Percentiles rank a stretch among this genome's conserved stretches.
These are phyloP conservation scores for Sarocladium kiliense DNA, from an alignment of 2,329 filamentous ascomycete genomes.

Conservation along the genomic window DNA sequence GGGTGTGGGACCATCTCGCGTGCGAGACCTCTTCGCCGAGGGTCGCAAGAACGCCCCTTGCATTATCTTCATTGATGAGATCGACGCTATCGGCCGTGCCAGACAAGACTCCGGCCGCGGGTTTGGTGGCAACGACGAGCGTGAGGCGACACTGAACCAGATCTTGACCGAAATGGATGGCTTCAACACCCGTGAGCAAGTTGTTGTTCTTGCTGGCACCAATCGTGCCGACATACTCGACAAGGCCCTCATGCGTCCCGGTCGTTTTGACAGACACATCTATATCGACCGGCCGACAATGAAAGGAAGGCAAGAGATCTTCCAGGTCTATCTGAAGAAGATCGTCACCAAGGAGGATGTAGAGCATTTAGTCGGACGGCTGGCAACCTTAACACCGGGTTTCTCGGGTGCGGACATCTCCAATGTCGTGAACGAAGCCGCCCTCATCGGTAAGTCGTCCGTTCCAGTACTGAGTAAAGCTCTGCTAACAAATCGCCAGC, in stretches of 20 bases:
- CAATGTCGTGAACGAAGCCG: slow-evolving; percentile 97
- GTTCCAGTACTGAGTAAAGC: not conserved
- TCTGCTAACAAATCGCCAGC: slow-evolving; percentile 44
- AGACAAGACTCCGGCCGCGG: slow-evolving; percentile 67
- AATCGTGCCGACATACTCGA: slow-evolving; percentile 94
- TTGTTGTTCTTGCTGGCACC: slow-evolving; percentile 93
- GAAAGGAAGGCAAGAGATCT: slow-evolving; percentile 94
- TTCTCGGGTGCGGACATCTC: slow-evolving; percentile 98
- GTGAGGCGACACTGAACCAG: slow-evolving; percentile 95
- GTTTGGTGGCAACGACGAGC: slow-evolving; percentile 91
- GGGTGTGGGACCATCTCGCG: slow-evolving; percentile 91
- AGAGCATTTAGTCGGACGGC: slow-evolving; percentile 79
- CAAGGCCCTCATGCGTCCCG: slow-evolving; percentile 91
- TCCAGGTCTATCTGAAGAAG: slow-evolving; percentile 88
- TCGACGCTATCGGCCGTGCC: slow-evolving; percentile 93
- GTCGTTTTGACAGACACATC: slow-evolving; percentile 96
- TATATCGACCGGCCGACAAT: slow-evolving; percentile 92
- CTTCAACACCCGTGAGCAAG: slow-evolving; percentile 94
- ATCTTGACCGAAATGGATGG: slow-evolving; percentile 99
- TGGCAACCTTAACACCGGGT: slow-evolving; percentile 88
- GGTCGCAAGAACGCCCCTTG: slow-evolving; percentile 95
- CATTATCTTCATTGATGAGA: slow-evolving; percentile 99
- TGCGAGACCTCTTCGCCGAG: slow-evolving; percentile 89
- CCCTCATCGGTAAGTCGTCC: slow-evolving; percentile 77
- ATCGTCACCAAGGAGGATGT: slow-evolving; percentile 90